Base-by-base conservation (phyloP, 2,329 filamentous ascomycete genomes). In the Arthrobotrys sinensis region DNA sequence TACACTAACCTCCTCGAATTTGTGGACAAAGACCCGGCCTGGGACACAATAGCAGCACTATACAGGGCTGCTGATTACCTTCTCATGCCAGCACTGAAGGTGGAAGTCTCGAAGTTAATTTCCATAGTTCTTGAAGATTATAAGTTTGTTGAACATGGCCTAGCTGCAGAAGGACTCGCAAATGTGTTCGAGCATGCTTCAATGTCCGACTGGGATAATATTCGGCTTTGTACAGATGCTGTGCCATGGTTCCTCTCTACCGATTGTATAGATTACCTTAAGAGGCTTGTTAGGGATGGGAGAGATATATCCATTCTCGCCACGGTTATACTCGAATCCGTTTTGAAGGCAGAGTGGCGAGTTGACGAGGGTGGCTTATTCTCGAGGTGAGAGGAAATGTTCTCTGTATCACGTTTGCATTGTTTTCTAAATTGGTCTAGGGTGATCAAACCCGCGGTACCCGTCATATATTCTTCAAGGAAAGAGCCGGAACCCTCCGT, bases 181-280 rank as follows among this genome's bases (percentile, higher is more conserved):
- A 14, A 32, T 19, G 28, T 60, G 7, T 60, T 60, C 14, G 53
- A 60, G 7, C 32, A 60, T 8, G 32, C 53, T 19, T 40, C 53
- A 38, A 24, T 43, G 1, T 36, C 32, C 4, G 53, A 60, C 53
- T 60, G 53, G 53, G 28, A 21, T 19, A 60, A 60, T 11, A 36
- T 60, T 34, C 4, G 21, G 19, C 0, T 38, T 10, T 60, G 53
- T 11, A 60, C 53, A 11, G 7, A 60, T 19, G 14, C 32, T 12
- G 10, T 60, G n/a, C 11, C 32, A 6, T 14, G 24, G 21, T 19
- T 4, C 2, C 3, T 3, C 24, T 12, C 21, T 24, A 7, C 1
- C 7, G 7, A 11, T 48, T 8, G 5, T 6, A 1, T 16, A 11
- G 16, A 21, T 21, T 4, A 2, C 16, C 21, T 21, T 48, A 16